phyloP scores from a whole-genome alignment of 352 stramenopile genomes.

The Pythium brachiatum region DNA sequence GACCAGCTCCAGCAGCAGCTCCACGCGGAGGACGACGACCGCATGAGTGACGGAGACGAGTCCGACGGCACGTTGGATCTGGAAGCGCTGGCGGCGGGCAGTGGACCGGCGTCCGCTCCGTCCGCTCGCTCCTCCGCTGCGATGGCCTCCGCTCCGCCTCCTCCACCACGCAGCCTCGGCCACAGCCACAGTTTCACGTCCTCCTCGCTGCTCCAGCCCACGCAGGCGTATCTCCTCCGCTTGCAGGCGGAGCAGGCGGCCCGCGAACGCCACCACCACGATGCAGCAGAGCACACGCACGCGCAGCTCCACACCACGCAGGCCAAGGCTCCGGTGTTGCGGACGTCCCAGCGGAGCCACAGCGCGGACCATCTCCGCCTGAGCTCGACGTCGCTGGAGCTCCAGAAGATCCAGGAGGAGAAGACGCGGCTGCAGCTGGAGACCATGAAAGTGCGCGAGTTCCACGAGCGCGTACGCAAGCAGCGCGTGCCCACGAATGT shows the following conservation, averaged over 20 bases:
- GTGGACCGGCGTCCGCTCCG: constrained; percentile 15
- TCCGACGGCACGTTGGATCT: constrained; percentile 39
- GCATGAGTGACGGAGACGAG: constrained; percentile 42
- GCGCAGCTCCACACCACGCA: constrained; percentile 33
- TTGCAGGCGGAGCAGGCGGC: constrained; percentile 61
- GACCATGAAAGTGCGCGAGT: constrained; percentile 73
- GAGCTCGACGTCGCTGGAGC: constrained; percentile 74
- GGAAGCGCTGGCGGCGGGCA: constrained; percentile 27
- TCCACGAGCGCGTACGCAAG: constrained; percentile 68
- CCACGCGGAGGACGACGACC: constrained; percentile 33
- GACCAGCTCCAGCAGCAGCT: neutral
- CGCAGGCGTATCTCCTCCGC: constrained; percentile 55
- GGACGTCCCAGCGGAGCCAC: constrained; percentile 34
- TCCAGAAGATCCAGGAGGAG: constrained; percentile 78
- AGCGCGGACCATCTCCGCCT: constrained; percentile 42
- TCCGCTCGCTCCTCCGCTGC: constrained; percentile 1
- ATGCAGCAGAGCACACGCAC: constrained; percentile 19
- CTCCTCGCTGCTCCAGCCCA: constrained; percentile 61
- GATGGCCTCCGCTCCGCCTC: neutral
- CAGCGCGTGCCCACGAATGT: constrained; percentile 65
- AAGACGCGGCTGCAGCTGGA: constrained; percentile 61
- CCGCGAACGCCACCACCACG: constrained; percentile 40
- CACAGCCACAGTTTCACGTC: constrained; percentile 12
- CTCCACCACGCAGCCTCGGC: constrained; percentile 5
- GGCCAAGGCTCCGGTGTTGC: constrained; percentile 51